These are phyloP conservation scores for Mycena leptocephala DNA, from an alignment of 768 basidiomycete species.

Conservation along the genomic window DNA sequence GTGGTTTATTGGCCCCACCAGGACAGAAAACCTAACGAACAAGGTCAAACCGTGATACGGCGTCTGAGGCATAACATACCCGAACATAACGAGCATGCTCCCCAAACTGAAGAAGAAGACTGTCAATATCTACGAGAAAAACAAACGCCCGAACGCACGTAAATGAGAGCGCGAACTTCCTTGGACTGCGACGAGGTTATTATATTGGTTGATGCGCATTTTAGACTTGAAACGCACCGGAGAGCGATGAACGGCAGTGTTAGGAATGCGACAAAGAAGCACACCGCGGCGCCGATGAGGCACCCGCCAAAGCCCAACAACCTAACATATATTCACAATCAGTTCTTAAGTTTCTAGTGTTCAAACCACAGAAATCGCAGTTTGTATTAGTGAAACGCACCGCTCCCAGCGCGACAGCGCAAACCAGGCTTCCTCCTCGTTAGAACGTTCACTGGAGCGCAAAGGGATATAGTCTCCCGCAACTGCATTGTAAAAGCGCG, in stretches of 20 bases:
- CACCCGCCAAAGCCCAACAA: conserved; percentile 94
- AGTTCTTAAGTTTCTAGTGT: neutral
- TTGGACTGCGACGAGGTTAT: conserved; percentile 69
- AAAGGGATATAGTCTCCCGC: conserved; percentile 93
- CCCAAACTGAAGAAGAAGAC: conserved; percentile 72
- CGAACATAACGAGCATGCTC: conserved; percentile 96
- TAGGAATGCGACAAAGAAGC: conserved; percentile 93
- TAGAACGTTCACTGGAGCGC: conserved; percentile 84
- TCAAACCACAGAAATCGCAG: neutral
- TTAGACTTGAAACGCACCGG: conserved; percentile 41
- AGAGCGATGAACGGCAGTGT: conserved; percentile 73
- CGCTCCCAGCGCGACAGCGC: conserved; percentile 95
- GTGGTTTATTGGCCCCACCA: conserved; percentile 93
- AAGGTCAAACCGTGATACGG: neutral
- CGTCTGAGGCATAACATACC: conserved; percentile 62
- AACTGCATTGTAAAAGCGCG: conserved; percentile 89
- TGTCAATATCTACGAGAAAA: neutral
- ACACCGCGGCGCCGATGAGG: conserved; percentile 91
- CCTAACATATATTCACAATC: conserved; percentile 55
- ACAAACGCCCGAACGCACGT: conserved; percentile 61
- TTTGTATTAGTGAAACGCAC: conserved; percentile 61
- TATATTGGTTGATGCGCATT: neutral
- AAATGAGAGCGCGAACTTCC: conserved; percentile 94
- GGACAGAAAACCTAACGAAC: conserved; percentile 78
- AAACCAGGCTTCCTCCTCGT: conserved; percentile 98